Conservation (phyloP, 2,329 filamentous ascomycete species). For the Neonectria hederae region DNA sequence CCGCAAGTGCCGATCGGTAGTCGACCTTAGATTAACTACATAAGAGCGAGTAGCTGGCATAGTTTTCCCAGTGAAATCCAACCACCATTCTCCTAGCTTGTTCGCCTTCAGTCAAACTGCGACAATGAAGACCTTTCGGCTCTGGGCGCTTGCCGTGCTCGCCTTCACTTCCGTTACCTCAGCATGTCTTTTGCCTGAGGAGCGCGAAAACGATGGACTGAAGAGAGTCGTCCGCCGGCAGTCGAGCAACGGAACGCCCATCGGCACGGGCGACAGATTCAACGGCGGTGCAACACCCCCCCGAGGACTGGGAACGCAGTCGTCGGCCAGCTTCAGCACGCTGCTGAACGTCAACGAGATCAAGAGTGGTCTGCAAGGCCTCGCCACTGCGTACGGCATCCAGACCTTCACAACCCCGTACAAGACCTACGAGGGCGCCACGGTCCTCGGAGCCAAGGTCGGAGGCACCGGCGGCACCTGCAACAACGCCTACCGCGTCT, state of each 20-base stretch:
- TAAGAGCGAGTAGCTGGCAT: neutral
- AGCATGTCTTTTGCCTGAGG: conserved; percentile 23
- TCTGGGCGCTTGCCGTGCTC: conserved; percentile 13
- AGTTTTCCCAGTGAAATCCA: neutral
- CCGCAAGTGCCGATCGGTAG: neutral
- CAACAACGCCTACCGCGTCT: conserved; percentile 54
- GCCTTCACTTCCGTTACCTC: conserved; percentile 2
- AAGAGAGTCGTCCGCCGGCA: conserved; percentile 20
- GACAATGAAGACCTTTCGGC: conserved; percentile 11
- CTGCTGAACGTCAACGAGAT: conserved; percentile 25
- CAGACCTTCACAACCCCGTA: conserved; percentile 50
- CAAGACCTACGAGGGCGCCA: conserved; percentile 54
- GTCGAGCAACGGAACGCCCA: conserved; percentile 18
- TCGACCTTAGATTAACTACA: too few species aligned
- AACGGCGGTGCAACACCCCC: conserved; percentile 13
- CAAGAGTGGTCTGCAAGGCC: conserved; percentile 20
- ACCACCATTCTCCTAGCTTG: neutral
- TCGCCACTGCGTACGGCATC: conserved; percentile 18
- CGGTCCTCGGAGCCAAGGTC: conserved; percentile 51
- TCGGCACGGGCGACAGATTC: conserved; percentile 25
- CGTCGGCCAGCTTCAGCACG: conserved; percentile 61
- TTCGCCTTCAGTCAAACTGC: neutral
- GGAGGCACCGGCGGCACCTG: conserved; percentile 43
- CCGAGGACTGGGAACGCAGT: conserved; percentile 55
- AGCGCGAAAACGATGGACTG: conserved; percentile 10